phyloP scores from a whole-genome alignment of 129 eudicot species.

The Tagetes patula region DNA sequence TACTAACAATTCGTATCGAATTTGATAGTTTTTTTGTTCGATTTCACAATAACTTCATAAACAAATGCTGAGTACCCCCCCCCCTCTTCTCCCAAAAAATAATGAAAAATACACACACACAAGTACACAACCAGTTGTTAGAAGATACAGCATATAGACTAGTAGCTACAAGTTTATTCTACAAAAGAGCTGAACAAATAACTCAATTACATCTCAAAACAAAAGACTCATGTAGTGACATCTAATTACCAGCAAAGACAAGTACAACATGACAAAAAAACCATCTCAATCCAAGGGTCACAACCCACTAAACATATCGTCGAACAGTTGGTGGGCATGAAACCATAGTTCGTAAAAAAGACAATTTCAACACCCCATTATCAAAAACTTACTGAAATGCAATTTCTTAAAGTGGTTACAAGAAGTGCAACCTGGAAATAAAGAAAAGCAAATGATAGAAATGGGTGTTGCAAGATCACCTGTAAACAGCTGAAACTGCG shows the following conservation, averaged over 20 bases:
- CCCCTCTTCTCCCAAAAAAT: too few species aligned
- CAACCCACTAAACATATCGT: conserved; percentile 19
- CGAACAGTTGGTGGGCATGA: conserved; percentile 31
- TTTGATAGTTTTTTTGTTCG: neutral
- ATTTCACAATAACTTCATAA: neutral
- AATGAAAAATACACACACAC: too few species aligned
- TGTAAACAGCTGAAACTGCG: conserved; percentile 24
- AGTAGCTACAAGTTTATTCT: neutral
- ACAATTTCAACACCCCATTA: neutral
- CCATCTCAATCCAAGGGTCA: neutral
- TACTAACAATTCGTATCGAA: neutral
- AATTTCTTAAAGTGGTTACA: neutral
- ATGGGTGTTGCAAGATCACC: conserved; percentile 24
- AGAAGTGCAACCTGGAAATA: conserved; percentile 17
- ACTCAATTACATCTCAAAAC: neutral
- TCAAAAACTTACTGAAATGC: conserved; percentile 1
- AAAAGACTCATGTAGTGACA: neutral
- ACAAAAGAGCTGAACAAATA: neutral
- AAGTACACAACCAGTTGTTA: too few species aligned
- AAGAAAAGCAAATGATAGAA: conserved; percentile 13
- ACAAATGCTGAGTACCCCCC: neutral
- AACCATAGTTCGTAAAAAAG: neutral
- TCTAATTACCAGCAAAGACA: conserved; percentile 12
- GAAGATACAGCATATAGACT: too few species aligned
- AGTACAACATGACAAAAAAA: conserved; percentile 1